phyloP scores from a whole-genome alignment of 83 land plant species.

The Thuja plicata region DNA sequence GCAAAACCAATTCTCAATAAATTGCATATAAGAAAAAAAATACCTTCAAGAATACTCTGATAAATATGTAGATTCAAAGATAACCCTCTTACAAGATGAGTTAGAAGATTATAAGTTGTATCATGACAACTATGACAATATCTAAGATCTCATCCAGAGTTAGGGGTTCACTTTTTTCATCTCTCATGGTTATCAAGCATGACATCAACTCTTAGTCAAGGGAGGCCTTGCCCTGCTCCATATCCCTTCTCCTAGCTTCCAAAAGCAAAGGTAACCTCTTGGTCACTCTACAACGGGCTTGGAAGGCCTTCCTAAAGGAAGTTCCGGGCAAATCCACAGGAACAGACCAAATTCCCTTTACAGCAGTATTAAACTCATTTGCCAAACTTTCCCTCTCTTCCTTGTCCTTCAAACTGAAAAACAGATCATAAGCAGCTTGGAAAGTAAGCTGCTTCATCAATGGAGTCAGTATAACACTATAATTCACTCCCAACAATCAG shows the following conservation, averaged over 20 bases:
- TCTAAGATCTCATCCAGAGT: conserved; percentile 22
- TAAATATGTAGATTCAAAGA: conserved; percentile 21
- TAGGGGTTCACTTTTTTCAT: conserved; percentile 10
- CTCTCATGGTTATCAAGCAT: conserved; percentile 25
- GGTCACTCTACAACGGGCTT: conserved; percentile 21
- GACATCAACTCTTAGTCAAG: conserved; percentile 39
- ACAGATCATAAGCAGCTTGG: conserved; percentile 27
- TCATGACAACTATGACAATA: conserved; percentile 31
- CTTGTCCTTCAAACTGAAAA: conserved; percentile 24
- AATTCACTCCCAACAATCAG: neutral
- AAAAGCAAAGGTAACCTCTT: conserved; percentile 12
- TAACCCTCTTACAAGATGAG: conserved; percentile 26
- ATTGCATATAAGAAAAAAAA: neutral
- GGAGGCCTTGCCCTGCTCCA: conserved; percentile 14
- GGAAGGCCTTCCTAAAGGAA: conserved; percentile 22
- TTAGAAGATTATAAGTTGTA: conserved; percentile 28
- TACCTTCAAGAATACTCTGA: conserved; percentile 28
- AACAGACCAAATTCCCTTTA: conserved; percentile 38
- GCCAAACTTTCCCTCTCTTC: conserved; percentile 13
- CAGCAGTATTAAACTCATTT: conserved; percentile 18
- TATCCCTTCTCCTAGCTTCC: conserved; percentile 20
- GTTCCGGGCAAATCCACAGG: conserved; percentile 50
- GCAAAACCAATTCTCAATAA: no score
- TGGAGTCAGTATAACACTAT: conserved; percentile 15
- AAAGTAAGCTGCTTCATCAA: conserved; percentile 36